Evolutionary conservation across 2,329 filamentous ascomycete genomes (phyloP), one percentile per base, ranked within the genome.

Genomic region (Fonsecaea erecta): DNA sequence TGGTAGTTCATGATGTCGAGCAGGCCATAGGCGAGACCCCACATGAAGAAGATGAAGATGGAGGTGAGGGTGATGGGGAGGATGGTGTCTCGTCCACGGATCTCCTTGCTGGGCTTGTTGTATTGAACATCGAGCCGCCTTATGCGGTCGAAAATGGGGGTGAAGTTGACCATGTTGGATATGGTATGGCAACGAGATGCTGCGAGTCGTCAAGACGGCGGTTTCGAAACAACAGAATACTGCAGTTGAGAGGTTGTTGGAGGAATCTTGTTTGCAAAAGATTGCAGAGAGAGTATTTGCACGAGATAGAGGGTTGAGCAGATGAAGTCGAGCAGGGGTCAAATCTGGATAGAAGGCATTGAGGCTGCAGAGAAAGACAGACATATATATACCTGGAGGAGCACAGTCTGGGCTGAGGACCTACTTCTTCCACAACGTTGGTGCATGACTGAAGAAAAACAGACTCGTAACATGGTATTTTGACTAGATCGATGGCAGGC

Each of bases 21-120:
- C 68, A 84, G 69, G n/a, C 81, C 80, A 71, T 83, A 83, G 32
- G 80, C 79, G 60, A 82, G 81, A 4, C 81, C 80, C 84, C 84
- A 86, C 61, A 85, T 75, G 70, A 83, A 83, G 73, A 83, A 83
- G 14, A 84, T 73, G 30, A 64, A 62, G 32, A 69, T 40, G 18
- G 66, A 69, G 21, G 63, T 59, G 30, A 70, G 66, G 28, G 60
- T 43, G 30, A 71, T 64, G n/a, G 68, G 66, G 35, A 63, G 26
- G 53, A 67, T 57, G 26, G 65, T 70, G 43, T 66, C 63, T 18
- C 60, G 52, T 26, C 34, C 43, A 40, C 62, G 58, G 57, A 65
- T 52, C 24, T 64, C 57, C 18, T 32, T 46, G n/a, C 30, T 51
- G 3, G 61, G 57, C n/a, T 55, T 28, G n/a, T 65, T 65, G 53